A percentile compares a stretch with the other conserved stretches of the same genome.
phyloP scores from a whole-genome alignment of 2,329 filamentous ascomycete species.

The Diaporthe citri region DNA sequence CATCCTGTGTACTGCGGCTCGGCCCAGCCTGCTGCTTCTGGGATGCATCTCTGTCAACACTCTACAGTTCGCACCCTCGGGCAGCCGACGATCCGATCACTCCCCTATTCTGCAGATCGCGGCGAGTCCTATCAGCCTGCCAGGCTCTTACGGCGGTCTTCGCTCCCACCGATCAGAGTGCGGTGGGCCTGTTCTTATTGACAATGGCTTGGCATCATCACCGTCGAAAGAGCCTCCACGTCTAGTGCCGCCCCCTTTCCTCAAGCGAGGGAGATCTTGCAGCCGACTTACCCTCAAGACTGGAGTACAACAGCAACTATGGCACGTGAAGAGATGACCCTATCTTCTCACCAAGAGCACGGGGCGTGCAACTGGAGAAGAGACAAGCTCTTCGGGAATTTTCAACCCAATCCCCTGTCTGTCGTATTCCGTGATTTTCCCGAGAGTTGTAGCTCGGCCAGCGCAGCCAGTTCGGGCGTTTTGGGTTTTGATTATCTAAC shows the following conservation, averaged over 20 bases:
- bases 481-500: not conserved
- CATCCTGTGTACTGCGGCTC: not conserved
- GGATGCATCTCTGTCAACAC: not conserved
- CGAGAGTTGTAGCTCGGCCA: conserved; percentile 1
- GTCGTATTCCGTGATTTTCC: not conserved
- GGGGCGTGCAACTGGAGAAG: not conserved
- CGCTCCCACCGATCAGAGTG: conserved; percentile 7
- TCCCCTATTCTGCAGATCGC: conserved; percentile 16
- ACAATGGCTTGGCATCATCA: conserved; percentile 31
- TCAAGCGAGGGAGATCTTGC: conserved; percentile 31
- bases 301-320: not conserved
- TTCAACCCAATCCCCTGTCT: not conserved
- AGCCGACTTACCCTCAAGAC: not conserved
- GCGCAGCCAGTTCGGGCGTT: not conserved
- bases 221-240: conserved; percentile 18
- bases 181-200: conserved; percentile 23
- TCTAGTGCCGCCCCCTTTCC: conserved; percentile 32
- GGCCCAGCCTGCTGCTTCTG: not conserved
- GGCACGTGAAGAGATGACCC: not conserved
- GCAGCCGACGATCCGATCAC: not conserved
- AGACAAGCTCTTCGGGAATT: conserved; percentile 1
- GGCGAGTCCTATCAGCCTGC: conserved; percentile 3
- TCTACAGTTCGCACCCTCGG: not conserved
- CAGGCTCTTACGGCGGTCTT: not conserved
- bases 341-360: not conserved